Percentiles rank a stretch among this genome's conserved stretches.
phyloP scores from a whole-genome alignment of 2,329 filamentous ascomycete species.

The Talaromyces pinophilus region DNA sequence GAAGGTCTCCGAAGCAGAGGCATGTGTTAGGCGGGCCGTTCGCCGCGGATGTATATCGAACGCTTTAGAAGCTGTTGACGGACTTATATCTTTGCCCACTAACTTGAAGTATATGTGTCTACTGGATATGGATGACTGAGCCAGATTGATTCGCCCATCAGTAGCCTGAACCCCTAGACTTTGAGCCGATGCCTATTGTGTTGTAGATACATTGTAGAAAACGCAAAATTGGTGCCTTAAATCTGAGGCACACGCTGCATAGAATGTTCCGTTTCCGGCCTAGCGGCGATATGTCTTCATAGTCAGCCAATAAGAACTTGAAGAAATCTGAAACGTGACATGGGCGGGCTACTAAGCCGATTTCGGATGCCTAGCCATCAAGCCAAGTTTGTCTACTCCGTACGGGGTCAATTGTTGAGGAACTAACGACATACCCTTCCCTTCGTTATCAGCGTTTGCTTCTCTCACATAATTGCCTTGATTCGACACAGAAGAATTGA shows the following conservation, averaged over 20 bases:
- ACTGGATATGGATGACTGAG: not conserved
- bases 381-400: constrained; percentile 5
- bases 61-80: not conserved
- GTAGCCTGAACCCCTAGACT: too few relatives aligned
- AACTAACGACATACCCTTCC: not conserved
- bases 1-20: not conserved
- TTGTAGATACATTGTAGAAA: not conserved
- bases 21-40: constrained; percentile 2
- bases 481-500: not conserved
- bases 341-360: constrained; percentile 4
- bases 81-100: not conserved
- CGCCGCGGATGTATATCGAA: constrained; percentile 9
- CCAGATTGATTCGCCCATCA: not conserved
- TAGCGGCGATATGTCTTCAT: not conserved
- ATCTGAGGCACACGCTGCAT: not conserved
- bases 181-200: not conserved
- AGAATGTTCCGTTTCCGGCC: not conserved
- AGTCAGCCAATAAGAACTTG: not conserved
- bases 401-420: not conserved
- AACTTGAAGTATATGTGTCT: not conserved
- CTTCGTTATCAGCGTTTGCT: not conserved
- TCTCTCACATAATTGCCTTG: not conserved
- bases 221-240: not conserved
- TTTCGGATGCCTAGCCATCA: constrained; percentile 4
- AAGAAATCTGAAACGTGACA: constrained; percentile 7